Evolutionary conservation across 805 yeast species (phyloP).

Genomic region (Lipomyces lipofer): DNA sequence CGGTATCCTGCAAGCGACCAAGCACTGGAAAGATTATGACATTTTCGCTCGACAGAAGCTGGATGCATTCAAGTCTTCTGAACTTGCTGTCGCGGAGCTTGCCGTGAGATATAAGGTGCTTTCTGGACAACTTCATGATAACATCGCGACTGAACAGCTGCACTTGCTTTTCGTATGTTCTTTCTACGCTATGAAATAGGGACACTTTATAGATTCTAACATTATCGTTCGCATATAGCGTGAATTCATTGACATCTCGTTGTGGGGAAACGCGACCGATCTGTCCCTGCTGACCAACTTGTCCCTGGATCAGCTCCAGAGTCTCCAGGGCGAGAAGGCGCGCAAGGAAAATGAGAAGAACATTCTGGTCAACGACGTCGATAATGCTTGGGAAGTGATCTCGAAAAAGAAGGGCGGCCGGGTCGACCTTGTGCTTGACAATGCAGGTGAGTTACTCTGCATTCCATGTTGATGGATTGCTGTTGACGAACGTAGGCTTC

Average conservation of each 20-base stretch:
- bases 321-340: slow-evolving; percentile 87
- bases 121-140: slow-evolving; percentile 33
- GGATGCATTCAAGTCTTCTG: slow-evolving; percentile 71
- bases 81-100: slow-evolving; percentile 75
- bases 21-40: slow-evolving; percentile 61
- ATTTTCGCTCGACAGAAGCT: slow-evolving; percentile 70
- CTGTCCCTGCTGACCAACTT: slow-evolving; percentile 85
- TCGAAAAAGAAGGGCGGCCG: slow-evolving; percentile 23
- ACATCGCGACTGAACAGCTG: slow-evolving; percentile 33
- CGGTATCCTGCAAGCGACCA: slow-evolving; percentile 37
- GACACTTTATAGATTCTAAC: slow-evolving; percentile 49
- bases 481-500: slow-evolving; percentile 93
- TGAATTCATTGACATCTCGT: slow-evolving; percentile 82
- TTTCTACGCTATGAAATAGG: slow-evolving; percentile 35
- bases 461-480: slow-evolving; percentile 64
- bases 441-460: slow-evolving; percentile 23
- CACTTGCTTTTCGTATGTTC: slow-evolving; percentile 27
- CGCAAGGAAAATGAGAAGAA: slow-evolving; percentile 46
- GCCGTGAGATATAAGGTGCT: slow-evolving; percentile 61
- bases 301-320: slow-evolving; percentile 78
- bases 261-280: slow-evolving; percentile 99
- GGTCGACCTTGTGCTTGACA: slow-evolving; percentile 50
- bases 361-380: slow-evolving; percentile 33
- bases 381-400: slow-evolving; percentile 28
- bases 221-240: slow-evolving; percentile 53